Conservation (phyloP, 108 stramenopile genomes). For the Cyclotella atomus region DNA sequence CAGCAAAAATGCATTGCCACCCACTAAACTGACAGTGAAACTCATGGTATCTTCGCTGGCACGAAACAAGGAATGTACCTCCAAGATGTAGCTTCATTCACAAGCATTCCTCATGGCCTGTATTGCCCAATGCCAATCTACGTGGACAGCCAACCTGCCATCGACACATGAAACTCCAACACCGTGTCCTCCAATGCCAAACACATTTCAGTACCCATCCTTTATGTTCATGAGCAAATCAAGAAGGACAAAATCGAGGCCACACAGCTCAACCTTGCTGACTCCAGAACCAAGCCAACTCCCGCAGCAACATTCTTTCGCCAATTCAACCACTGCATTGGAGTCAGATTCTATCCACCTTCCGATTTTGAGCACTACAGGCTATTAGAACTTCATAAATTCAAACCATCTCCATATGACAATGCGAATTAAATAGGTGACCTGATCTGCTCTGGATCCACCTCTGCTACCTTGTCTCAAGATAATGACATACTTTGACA, state of each 20-base stretch:
- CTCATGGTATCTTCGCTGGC: background rate
- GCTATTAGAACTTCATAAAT: too few species aligned
- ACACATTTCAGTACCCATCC: background rate
- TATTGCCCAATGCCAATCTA: background rate
- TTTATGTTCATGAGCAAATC: background rate
- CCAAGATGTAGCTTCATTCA: background rate
- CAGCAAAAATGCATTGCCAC: background rate
- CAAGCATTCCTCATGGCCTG: background rate
- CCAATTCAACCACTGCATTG: background rate
- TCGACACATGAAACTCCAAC: too few species aligned
- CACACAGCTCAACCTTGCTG: background rate
- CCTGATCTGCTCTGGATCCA: too few species aligned
- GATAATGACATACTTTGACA: too few species aligned
- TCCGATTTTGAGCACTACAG: background rate
- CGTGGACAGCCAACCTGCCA: background rate
- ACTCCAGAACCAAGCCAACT: background rate
- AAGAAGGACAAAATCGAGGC: background rate
- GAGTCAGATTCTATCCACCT: background rate
- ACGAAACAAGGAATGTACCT: background rate
- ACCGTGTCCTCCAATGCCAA: too few species aligned
- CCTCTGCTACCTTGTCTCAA: background rate
- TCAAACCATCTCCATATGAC: too few species aligned
- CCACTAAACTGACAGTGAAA: conserved; percentile 8
- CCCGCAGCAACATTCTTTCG: background rate
- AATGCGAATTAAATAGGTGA: too few species aligned